Base-by-base conservation (phyloP, 495 filamentous ascomycete species). In the Penicillium parvum region DNA sequence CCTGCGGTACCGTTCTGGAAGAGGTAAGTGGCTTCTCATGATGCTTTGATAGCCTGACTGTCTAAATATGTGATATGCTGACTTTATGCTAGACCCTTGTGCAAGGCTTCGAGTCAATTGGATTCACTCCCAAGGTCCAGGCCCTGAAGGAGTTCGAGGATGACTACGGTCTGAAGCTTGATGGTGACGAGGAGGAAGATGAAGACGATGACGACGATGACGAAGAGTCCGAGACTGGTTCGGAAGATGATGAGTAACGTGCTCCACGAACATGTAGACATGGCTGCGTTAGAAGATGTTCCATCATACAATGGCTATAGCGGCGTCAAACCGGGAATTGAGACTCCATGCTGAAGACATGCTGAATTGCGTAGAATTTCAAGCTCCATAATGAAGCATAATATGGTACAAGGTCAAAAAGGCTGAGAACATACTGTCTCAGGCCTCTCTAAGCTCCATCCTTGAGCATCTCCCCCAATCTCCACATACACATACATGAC, bases 101-200 rank as follows among this genome's bases (percentile, higher is more conserved):
- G 53, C 77, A 82, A 52, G 79, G 80, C 15, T 86, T 96, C 45
- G 68, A 80, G 37, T 69, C 71, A 7, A 82, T 78, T 29, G 85
- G 89, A 0, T 97, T 95, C 74, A 82, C 80, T 47, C 84, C 86
- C 0, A 72, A 84, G 41, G 73, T 89, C 18, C 82, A 85, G 53
- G 57, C 78, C n/a, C 71, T 97, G 32, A 79, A 82, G 40, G 77
- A 81, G 41, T 97, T 95, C 61, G 80, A 94, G 59, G 88, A 96
- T 53, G 88, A 89, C 61, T 98, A 98, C 63, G 92, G 91, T 4
- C 63, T 96, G 19, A 77, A 85, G 64, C 73, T 64, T 7, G 82
- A 75, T n/a, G 81, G 79, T 3, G 83, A 77, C 2, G 82, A 85
- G 12, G 82, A 77, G 0, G 77, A 84, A 4, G 81, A 81, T 0